phyloP scores from a whole-genome alignment of 768 basidiomycete species.

The Podaxis carcinomalis region DNA sequence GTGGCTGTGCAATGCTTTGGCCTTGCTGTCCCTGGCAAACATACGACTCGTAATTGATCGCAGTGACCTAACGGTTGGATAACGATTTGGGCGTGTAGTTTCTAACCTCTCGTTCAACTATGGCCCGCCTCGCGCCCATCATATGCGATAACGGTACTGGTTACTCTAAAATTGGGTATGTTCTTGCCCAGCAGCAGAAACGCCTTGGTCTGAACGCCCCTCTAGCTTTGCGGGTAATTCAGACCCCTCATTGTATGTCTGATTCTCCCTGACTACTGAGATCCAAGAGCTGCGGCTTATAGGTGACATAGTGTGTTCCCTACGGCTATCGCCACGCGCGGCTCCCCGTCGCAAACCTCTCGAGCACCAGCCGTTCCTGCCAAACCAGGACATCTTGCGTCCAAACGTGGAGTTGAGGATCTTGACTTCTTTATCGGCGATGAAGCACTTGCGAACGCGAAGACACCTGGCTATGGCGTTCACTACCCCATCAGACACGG shows the following conservation, averaged over 20 bases:
- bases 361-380: conserved; percentile 75
- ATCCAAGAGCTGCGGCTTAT: conserved; percentile 10
- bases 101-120: conserved; percentile 24
- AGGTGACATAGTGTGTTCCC: conserved; percentile 76
- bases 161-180: conserved; percentile 94
- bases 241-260: conserved; percentile 91
- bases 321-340: conserved; percentile 91
- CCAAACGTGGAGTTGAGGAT: conserved; percentile 96
- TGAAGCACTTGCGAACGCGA: conserved; percentile 93
- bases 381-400: conserved; percentile 89
- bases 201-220: conserved; percentile 7
- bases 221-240: conserved; percentile 95
- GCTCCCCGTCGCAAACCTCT: conserved; percentile 57
- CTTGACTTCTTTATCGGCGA: conserved; percentile 99
- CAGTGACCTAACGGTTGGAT: not conserved
- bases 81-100: not conserved
- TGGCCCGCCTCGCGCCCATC: conserved; percentile 89
- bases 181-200: conserved; percentile 6
- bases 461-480: conserved; percentile 90
- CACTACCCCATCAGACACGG: conserved; percentile 98
- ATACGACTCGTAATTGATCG: conserved; percentile 3
- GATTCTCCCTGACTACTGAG: not conserved
- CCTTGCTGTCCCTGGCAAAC: conserved; percentile 14
- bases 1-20: conserved; percentile 9
- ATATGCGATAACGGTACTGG: conserved; percentile 99